Evolutionary conservation across 2,329 filamentous ascomycete genomes (phyloP).

Genomic region (Didymella glomerata): DNA sequence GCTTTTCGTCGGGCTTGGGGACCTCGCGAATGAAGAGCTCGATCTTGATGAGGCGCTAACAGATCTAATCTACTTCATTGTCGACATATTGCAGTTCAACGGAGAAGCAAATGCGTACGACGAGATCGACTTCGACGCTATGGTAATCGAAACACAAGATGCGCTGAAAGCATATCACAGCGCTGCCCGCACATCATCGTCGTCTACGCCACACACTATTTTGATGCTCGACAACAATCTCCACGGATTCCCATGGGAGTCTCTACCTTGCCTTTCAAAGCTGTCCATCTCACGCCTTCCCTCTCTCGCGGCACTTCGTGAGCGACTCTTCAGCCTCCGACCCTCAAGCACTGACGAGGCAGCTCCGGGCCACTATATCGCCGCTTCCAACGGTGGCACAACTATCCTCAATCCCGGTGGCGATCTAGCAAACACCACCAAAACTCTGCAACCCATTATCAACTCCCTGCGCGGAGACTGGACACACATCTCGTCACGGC

Average conservation of each 20-base stretch:
- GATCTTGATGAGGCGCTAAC: conserved; percentile 90
- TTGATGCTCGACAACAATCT: conserved; percentile 90
- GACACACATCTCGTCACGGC: conserved; percentile 72
- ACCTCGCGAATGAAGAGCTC: conserved; percentile 69
- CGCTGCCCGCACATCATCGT: conserved; percentile 50
- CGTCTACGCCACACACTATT: conserved; percentile 72
- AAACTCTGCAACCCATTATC: conserved; percentile 74
- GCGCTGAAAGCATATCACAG: conserved; percentile 81
- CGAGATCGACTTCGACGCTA: conserved; percentile 92
- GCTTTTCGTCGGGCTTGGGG: conserved; percentile 85
- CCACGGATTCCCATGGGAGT: conserved; percentile 95
- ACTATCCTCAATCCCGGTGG: conserved; percentile 91
- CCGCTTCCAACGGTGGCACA: conserved; percentile 63
- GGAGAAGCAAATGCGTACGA: conserved; percentile 97
- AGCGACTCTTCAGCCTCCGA: conserved; percentile 71
- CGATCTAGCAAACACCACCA: conserved; percentile 82
- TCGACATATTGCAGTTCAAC: conserved; percentile 96
- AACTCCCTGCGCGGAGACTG: conserved; percentile 62
- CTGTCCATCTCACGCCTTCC: conserved; percentile 86
- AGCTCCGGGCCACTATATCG: conserved; percentile 57
- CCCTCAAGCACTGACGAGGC: conserved; percentile 17
- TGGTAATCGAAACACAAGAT: conserved; percentile 88
- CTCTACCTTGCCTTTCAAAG: conserved; percentile 81
- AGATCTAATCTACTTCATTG: conserved; percentile 93
- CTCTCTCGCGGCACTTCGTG: conserved; percentile 81